A percentile compares a stretch with the other conserved stretches of the same genome.
These are phyloP conservation scores for Aspergillus ochraceus DNA, from an alignment of 2,329 filamentous ascomycete species.

Conservation along the genomic window DNA sequence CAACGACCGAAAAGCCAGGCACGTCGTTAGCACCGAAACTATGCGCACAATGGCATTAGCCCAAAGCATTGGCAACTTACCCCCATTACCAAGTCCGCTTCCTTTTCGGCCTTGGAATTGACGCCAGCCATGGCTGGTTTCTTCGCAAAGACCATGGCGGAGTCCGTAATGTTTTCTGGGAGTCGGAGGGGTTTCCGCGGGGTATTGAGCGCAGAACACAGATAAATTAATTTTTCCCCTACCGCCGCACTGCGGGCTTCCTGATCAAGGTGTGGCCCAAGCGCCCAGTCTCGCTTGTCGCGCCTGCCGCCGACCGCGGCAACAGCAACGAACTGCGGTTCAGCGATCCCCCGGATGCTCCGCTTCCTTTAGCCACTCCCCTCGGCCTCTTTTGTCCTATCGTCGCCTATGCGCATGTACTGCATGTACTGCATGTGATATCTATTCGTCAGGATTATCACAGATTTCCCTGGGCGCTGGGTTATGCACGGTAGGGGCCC, in stretches of 20 bases:
- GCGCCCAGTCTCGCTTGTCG: slow-evolving; percentile 34
- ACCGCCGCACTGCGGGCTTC: slow-evolving; percentile 8
- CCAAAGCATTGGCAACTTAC: slow-evolving; percentile 36
- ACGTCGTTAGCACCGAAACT: slow-evolving; percentile 1
- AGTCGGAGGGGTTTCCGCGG: neutral
- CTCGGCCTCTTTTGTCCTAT: slow-evolving; percentile 4
- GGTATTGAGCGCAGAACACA: neutral
- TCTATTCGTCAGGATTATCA: neutral
- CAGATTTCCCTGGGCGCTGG: slow-evolving; percentile 4
- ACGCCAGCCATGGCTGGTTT: slow-evolving; percentile 19
- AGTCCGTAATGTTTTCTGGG: neutral
- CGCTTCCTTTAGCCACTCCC: slow-evolving; percentile 10
- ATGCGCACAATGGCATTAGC: neutral
- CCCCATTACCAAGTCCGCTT: slow-evolving; percentile 56
- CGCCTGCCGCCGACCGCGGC: slow-evolving; percentile 23
- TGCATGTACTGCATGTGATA: slow-evolving; percentile 2
- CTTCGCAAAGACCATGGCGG: slow-evolving; percentile 17
- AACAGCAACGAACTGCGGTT: slow-evolving; percentile 15
- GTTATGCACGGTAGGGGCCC: slow-evolving; percentile 17
- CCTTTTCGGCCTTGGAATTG: slow-evolving; percentile 36
- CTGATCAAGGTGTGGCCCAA: slow-evolving; percentile 42
- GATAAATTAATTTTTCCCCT: neutral
- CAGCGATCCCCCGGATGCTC: slow-evolving; percentile 21
- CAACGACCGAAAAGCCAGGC: neutral
- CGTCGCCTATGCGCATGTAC: slow-evolving; percentile 6